Conservation (phyloP, 768 basidiomycete species). For the Calocera viscosa region DNA sequence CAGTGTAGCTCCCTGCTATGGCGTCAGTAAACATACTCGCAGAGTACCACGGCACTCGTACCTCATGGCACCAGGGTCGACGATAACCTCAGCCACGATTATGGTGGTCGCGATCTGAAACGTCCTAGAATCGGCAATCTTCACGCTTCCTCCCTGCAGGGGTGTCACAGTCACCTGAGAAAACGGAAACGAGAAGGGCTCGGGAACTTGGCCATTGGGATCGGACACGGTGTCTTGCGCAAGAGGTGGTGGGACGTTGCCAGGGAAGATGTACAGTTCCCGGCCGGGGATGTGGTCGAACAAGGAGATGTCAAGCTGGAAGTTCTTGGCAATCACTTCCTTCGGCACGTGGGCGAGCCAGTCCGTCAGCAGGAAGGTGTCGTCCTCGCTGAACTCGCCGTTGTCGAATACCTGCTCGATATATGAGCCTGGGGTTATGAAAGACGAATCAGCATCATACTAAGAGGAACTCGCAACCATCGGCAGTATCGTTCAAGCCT, state of each 20-base stretch:
- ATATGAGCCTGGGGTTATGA: too few species aligned
- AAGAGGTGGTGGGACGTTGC: slow-evolving; percentile 19
- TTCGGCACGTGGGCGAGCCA: slow-evolving; percentile 56
- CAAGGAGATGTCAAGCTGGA: slow-evolving; percentile 35
- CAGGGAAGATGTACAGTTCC: slow-evolving; percentile 46
- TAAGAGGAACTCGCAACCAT: slow-evolving; percentile 46
- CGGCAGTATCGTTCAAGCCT: slow-evolving; percentile 27
- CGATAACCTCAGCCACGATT: slow-evolving; percentile 43
- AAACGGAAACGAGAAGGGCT: slow-evolving; percentile 44
- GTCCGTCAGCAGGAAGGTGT: slow-evolving; percentile 50
- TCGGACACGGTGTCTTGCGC: slow-evolving; percentile 22
- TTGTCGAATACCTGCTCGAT: slow-evolving; percentile 43
- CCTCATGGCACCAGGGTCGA: slow-evolving; percentile 52
- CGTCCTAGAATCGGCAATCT: slow-evolving; percentile 44
- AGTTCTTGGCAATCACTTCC: slow-evolving; percentile 55
- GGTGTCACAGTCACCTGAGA: slow-evolving; percentile 36
- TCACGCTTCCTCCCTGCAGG: slow-evolving; percentile 44
- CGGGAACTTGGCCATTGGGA: slow-evolving; percentile 39
- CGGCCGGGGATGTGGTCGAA: slow-evolving; percentile 44
- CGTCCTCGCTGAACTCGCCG: slow-evolving; percentile 45
- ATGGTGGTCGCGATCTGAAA: slow-evolving; percentile 45
- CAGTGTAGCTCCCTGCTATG: slow-evolving; percentile 45
- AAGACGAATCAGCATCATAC: too few species aligned
- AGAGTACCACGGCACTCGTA: slow-evolving; percentile 17
- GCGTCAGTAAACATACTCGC: not conserved